phyloP scores from a whole-genome alignment of 1,284 basidiomycete species.

The Boletellus deceptivus region DNA sequence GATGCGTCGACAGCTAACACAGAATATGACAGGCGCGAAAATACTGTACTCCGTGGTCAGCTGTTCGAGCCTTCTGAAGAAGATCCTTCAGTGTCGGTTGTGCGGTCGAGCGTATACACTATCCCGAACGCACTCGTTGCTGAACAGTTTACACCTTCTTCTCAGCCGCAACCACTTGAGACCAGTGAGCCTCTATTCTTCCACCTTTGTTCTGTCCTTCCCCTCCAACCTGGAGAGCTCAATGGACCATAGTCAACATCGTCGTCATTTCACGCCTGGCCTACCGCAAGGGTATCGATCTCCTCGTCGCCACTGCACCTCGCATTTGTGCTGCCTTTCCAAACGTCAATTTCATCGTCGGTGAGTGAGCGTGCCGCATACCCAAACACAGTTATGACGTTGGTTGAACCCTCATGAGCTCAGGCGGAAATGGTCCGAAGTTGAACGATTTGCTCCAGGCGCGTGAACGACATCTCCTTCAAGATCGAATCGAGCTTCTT shows the following conservation, averaged over 20 bases:
- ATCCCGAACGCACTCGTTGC: constrained; percentile 95
- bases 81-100: constrained; percentile 42
- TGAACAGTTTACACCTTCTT: constrained; percentile 77
- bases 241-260: constrained; percentile 70
- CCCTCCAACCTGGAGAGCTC: neutral
- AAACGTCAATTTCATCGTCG: constrained; percentile 86
- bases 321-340: constrained; percentile 84
- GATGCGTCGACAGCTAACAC: neutral
- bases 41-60: constrained; percentile 87
- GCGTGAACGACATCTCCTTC: constrained; percentile 86
- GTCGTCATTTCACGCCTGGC: constrained; percentile 94
- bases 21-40: constrained; percentile 68
- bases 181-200: constrained; percentile 50
- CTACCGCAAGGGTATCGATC: constrained; percentile 96
- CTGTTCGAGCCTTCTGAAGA: constrained; percentile 52
- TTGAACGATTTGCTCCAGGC: constrained; percentile 94
- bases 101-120: constrained; percentile 75
- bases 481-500: constrained; percentile 88
- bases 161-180: constrained; percentile 44
- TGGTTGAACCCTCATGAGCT: neutral
- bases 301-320: constrained; percentile 90
- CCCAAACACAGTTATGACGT: neutral
- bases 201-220: neutral
- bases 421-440: constrained; percentile 94
- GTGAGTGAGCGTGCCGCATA: constrained; percentile 39